Conservation (phyloP, 345 rosid species). For the Citrus medica region DNA sequence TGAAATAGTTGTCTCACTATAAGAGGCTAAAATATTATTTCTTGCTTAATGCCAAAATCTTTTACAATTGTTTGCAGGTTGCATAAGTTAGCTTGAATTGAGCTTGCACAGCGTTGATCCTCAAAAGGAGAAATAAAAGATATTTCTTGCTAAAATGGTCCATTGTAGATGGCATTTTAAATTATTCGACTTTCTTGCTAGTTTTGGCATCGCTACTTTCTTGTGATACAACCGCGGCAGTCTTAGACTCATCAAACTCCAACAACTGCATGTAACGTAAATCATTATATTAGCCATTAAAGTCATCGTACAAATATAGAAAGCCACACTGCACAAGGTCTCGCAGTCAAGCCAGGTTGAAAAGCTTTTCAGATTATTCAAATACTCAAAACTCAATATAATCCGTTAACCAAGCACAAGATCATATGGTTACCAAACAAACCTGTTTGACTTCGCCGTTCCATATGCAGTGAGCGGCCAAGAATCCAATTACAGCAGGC, state of each 20-base stretch:
- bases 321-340: neutral
- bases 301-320: neutral
- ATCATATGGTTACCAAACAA: slow-evolving; percentile 18
- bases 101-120: slow-evolving; percentile 5
- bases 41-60: slow-evolving; percentile 34
- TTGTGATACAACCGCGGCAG: slow-evolving; percentile 3
- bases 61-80: slow-evolving; percentile 28
- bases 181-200: slow-evolving; percentile 44
- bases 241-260: slow-evolving; percentile 86
- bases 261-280: slow-evolving; percentile 52
- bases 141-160: slow-evolving; percentile 12
- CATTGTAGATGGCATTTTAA: slow-evolving; percentile 8
- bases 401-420: neutral
- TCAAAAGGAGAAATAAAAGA: neutral
- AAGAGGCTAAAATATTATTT: slow-evolving; percentile 19
- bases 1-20: neutral
- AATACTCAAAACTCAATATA: neutral
- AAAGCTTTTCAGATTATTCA: neutral
- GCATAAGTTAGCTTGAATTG: slow-evolving; percentile 29
- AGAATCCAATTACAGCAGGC: slow-evolving; percentile 86
- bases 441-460: slow-evolving; percentile 96
- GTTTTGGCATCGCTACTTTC: slow-evolving; percentile 32
- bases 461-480: slow-evolving; percentile 87
- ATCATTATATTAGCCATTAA: neutral
- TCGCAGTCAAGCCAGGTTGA: neutral